These are phyloP conservation scores for Yamagishiella unicocca DNA, from an alignment of 139 green algal species.

Conservation along the genomic window DNA sequence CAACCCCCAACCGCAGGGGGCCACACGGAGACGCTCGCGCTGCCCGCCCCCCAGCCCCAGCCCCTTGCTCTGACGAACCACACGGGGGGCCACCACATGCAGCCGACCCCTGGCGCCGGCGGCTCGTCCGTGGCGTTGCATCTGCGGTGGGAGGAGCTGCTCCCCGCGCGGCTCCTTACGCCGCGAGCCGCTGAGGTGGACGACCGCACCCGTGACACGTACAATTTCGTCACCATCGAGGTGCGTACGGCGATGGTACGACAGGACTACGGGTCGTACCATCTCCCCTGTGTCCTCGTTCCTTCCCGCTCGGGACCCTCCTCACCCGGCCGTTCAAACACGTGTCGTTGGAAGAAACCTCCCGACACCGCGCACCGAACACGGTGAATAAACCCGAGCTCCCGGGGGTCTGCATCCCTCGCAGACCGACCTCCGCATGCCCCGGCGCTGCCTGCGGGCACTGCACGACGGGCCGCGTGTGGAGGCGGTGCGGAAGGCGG, in stretches of 20 bases:
- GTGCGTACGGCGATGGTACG: slow-evolving; percentile 2
- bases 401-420: too few species aligned
- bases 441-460: slow-evolving; percentile 28
- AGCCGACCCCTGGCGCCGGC: not conserved
- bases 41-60: not conserved
- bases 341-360: too few species aligned
- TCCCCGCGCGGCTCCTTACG: slow-evolving; percentile 54
- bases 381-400: too few species aligned
- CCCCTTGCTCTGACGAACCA: not conserved
- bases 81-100: not conserved
- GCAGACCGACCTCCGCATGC: slow-evolving; percentile 60
- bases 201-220: slow-evolving; percentile 85
- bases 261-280: too few species aligned
- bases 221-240: slow-evolving; percentile 91
- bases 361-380: too few species aligned
- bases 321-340: too few species aligned
- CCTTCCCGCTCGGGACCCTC: too few species aligned
- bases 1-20: not conserved
- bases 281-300: too few species aligned
- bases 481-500: slow-evolving; percentile 60
- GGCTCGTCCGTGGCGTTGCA: not conserved
- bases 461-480: slow-evolving; percentile 51
- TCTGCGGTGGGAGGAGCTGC: slow-evolving; percentile 63
- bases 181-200: slow-evolving; percentile 82
- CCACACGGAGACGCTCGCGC: not conserved